These are phyloP conservation scores for Stachybotrys echinatus DNA, from an alignment of 2,329 filamentous ascomycete genomes.

Conservation along the genomic window DNA sequence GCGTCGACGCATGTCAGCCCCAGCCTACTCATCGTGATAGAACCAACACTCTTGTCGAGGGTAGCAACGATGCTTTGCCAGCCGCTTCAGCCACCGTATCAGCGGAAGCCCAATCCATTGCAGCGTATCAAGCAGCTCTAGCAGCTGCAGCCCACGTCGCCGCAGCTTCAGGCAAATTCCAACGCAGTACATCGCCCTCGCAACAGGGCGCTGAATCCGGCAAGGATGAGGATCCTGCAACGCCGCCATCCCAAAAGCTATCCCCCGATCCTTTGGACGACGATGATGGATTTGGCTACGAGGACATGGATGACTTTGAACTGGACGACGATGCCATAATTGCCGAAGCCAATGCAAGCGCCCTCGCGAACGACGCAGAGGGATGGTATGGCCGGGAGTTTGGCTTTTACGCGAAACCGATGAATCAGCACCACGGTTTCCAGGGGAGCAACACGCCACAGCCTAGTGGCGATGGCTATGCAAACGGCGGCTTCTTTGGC, in stretches of 20 bases:
- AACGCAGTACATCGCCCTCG: slow-evolving; percentile 48
- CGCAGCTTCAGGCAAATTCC: slow-evolving; percentile 69
- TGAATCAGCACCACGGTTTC: slow-evolving; percentile 35
- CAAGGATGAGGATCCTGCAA: slow-evolving; percentile 8
- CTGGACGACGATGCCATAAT: slow-evolving; percentile 87
- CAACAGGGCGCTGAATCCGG: slow-evolving; percentile 15
- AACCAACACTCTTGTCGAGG: background rate
- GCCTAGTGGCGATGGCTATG: slow-evolving; percentile 49
- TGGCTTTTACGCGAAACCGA: slow-evolving; percentile 76
- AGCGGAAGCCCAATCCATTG: slow-evolving; percentile 25
- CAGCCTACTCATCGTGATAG: background rate
- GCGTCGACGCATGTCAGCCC: slow-evolving; percentile 19
- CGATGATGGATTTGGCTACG: slow-evolving; percentile 50
- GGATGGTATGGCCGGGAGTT: slow-evolving; percentile 97
- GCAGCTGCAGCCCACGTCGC: slow-evolving; percentile 77
- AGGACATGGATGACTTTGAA: slow-evolving; percentile 62
- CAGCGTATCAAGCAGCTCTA: slow-evolving; percentile 77
- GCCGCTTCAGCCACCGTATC: background rate
- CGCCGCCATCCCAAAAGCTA: slow-evolving; percentile 7
- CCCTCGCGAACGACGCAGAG: slow-evolving; percentile 84
- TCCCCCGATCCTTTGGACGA: slow-evolving; percentile 37
- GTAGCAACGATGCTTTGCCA: background rate
- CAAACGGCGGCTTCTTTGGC: slow-evolving; percentile 86
- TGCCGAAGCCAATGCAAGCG: slow-evolving; percentile 90
- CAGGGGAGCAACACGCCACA: slow-evolving; percentile 30